Conservation (phyloP, 257 asterid species). For the Solanum bulbocastanum region DNA sequence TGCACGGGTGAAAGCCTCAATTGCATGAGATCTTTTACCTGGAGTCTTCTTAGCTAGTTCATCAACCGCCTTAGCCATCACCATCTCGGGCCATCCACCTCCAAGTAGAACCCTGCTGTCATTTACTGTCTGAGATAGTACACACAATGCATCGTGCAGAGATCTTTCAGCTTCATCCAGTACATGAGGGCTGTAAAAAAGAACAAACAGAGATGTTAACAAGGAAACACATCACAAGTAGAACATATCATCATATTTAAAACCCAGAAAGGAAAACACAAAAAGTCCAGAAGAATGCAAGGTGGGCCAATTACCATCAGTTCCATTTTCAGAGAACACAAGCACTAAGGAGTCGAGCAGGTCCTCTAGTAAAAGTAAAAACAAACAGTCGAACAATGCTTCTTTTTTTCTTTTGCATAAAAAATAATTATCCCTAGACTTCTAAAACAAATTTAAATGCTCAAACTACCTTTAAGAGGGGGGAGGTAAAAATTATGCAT, state of each 20-base stretch:
- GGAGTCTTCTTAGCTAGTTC: slow-evolving; percentile 90
- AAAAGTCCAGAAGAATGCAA: background rate
- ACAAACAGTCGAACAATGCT: background rate
- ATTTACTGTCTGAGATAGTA: slow-evolving; percentile 82
- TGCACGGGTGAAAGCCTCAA: slow-evolving; percentile 91
- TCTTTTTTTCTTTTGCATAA: background rate
- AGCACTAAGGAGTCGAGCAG: background rate
- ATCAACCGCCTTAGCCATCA: slow-evolving; percentile 92
- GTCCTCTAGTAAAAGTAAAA: background rate
- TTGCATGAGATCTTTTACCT: slow-evolving; percentile 85
- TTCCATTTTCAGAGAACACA: background rate
- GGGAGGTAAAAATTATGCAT: background rate
- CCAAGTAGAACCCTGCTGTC: slow-evolving; percentile 90
- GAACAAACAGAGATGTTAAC: background rate
- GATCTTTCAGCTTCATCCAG: slow-evolving; percentile 98
- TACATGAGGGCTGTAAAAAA: slow-evolving; percentile 63
- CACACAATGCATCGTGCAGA: slow-evolving; percentile 91
- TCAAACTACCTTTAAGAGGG: background rate
- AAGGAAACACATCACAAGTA: background rate
- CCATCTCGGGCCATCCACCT: slow-evolving; percentile 99
- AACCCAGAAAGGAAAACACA: background rate
- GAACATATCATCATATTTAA: background rate
- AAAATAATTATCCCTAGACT: background rate
- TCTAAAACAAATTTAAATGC: background rate
- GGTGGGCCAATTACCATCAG: background rate